A percentile compares a stretch with the other conserved stretches of the same genome.
Conservation (phyloP, 2,329 filamentous ascomycete species). For the Clonostachys rosea region DNA sequence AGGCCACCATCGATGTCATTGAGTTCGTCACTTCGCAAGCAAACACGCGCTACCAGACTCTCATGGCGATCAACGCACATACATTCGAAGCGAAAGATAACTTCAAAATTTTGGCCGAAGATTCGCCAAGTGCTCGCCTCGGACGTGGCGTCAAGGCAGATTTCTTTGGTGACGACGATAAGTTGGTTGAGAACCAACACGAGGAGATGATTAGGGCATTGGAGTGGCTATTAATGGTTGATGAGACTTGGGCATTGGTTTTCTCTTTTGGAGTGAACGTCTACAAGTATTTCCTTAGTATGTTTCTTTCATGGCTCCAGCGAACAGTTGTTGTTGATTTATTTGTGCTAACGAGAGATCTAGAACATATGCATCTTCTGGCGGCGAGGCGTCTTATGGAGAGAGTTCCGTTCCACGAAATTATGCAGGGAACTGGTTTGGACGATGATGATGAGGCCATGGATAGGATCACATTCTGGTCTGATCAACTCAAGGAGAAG, state of each 20-base stretch:
- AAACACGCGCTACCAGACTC: constrained; percentile 42
- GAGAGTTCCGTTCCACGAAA: constrained; percentile 42
- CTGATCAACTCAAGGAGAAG: constrained; percentile 24
- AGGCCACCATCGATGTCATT: constrained; percentile 67
- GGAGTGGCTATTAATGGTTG: constrained; percentile 78
- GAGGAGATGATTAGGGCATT: constrained; percentile 71
- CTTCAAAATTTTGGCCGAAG: constrained; percentile 43
- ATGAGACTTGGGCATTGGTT: constrained; percentile 66
- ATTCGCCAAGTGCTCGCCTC: constrained; percentile 21
- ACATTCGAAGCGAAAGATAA: constrained; percentile 32
- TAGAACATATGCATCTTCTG: constrained; percentile 3
- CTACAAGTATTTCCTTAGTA: constrained; percentile 83
- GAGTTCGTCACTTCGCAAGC: constrained; percentile 70
- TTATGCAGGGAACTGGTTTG: constrained; percentile 35
- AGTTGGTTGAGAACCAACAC: constrained; percentile 54
- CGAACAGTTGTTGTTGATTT: neutral
- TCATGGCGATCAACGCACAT: constrained; percentile 21
- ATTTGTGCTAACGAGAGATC: neutral
- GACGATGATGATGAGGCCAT: constrained; percentile 30
- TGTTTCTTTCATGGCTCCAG: constrained; percentile 27
- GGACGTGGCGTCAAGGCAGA: constrained; percentile 64
- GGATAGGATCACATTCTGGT: constrained; percentile 34
- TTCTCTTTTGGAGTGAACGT: constrained; percentile 65
- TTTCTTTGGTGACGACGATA: constrained; percentile 62
- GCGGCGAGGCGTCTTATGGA: constrained; percentile 18